phyloP scores from a whole-genome alignment of 2,329 filamentous ascomycete genomes.

The Tolypocladium pustulatum region DNA sequence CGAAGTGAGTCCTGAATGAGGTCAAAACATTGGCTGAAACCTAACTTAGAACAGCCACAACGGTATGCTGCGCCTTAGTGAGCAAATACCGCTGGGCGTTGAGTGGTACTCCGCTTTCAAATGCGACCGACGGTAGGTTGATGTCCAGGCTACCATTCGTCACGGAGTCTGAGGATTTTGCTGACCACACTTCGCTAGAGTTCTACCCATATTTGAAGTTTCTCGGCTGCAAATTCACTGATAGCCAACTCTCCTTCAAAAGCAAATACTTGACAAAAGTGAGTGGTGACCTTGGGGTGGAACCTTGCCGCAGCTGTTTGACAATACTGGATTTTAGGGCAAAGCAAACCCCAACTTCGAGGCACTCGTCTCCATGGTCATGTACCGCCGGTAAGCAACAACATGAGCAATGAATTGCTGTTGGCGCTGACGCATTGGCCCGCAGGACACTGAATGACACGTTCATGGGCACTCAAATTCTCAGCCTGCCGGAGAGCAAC shows the following conservation, averaged over 20 bases:
- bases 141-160: background rate
- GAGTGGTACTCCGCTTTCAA: slow-evolving; percentile 24
- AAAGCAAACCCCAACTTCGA: slow-evolving; percentile 9
- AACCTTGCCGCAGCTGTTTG: too few relatives aligned
- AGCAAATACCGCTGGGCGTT: slow-evolving; percentile 24
- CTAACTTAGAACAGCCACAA: slow-evolving; percentile 4
- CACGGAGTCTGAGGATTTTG: slow-evolving; percentile 2
- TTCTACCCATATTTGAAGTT: slow-evolving; percentile 24
- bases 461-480: slow-evolving; percentile 15
- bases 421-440: too few relatives aligned
- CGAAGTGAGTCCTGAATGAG: slow-evolving; percentile 13
- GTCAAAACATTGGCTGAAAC: too few relatives aligned
- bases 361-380: slow-evolving; percentile 10
- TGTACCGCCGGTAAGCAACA: slow-evolving; percentile 16
- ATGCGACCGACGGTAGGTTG: slow-evolving; percentile 17
- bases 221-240: slow-evolving; percentile 11
- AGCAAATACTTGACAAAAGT: slow-evolving; percentile 9
- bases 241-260: slow-evolving; percentile 3
- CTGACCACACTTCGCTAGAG: slow-evolving; percentile 15
- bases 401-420: too few relatives aligned
- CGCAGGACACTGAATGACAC: slow-evolving; percentile 14
- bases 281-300: background rate
- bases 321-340: slow-evolving; percentile 3
- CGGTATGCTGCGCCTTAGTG: slow-evolving; percentile 12
- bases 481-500: slow-evolving; percentile 11